Base-by-base conservation (phyloP, 768 basidiomycete genomes). In the Kondoa subrosea region DNA sequence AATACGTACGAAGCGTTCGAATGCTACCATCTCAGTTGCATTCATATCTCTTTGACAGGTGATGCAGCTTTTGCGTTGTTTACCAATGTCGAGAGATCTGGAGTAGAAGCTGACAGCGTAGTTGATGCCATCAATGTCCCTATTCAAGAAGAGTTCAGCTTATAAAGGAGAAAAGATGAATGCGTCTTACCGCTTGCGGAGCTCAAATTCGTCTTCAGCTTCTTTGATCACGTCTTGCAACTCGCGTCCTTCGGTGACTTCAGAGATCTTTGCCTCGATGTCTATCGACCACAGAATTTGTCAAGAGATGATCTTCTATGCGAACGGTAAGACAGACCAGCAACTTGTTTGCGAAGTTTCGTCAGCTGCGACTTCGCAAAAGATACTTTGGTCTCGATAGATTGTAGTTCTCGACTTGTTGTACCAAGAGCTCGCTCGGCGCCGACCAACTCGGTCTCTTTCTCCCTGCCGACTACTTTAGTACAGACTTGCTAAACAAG, bases 41-140 rank as follows among this genome's bases (percentile, higher is more conserved):
- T 82, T 78, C 74, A 96, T 77, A 50, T 79, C 80, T 1, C 91
- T 83, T 72, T 85, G 84, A 75, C 93, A 97, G 4, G 84, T 85
- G 14, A 82, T 79, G 73, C 93, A 99, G 0, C 80, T 76, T 73
- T 86, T 85, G 70, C 85, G 82, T 63, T 80, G 78, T 74, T 82
- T 83, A 34, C 87, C 88, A 0, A 77, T 76, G 17, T 79, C 77
- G 56, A 89, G 79, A 32, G 92, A 34, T 82, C 79, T 30, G 76
- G 77, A 16, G 77, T 77, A 76, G 76, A 79, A 65, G 76, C 80
- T n/a, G 1, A 50, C 57, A 26, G 74, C 63, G 16, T 69, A 69
- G 3, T 71, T 66, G 17, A 71, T 66, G 32, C 67, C 58, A 15
- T 70, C 67, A 30, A 72, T 64, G 12, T 72, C 65, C 21, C 75